Evolutionary conservation across 2,329 filamentous ascomycete genomes (phyloP), one percentile per base, ranked within the genome.

Genomic region (Fusarium newnesense): DNA sequence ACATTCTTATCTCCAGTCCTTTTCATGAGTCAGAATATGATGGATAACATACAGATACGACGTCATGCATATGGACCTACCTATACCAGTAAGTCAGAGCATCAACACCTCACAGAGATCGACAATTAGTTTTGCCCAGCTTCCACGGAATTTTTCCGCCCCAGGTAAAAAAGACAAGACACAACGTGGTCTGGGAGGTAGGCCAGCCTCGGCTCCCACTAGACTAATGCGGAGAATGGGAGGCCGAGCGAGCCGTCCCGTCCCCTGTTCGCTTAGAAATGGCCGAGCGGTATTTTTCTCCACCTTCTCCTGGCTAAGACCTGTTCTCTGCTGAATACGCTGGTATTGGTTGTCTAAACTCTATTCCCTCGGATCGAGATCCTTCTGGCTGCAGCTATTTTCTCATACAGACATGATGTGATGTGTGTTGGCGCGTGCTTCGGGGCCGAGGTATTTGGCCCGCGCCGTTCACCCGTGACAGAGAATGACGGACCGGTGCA

Each of bases 221-320:
- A 24, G 24, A 39, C 50, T 53, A 37, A 53, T 53, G 24, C 50
- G 24, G 2, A 50, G 6, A 19, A 50, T 24, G 30, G n/a, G 30
- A 30, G n/a, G n/a, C 47, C 50, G 34, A 26, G 24, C 50, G 50
- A 53, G 19, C 50, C 50, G 50, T 53, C 50, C 50, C 50, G 50
- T 9, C 50, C 50, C 47, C 2, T 50, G 30, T 13, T 24, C 47
- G 47, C 30, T 50, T 24, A 19, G 30, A 34, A 34, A 24, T 34
- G n/a, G 50, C 34, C 50, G 0, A 34, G 50, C 34, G 24, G 24
- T 39, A 28, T 53, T 19, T 50, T 4, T 37, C 34, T 5, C 50
- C 34, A 26, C 49, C 13, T 6, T 10, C 30, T 24, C 11, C 15
- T 13, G 2, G 30, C 47, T 5, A 13, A 37, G 34, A 28, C 34